Evolutionary conservation across 2,329 filamentous ascomycete species (phyloP).

Genomic region (Paecilomyces dactylethromorphus): DNA sequence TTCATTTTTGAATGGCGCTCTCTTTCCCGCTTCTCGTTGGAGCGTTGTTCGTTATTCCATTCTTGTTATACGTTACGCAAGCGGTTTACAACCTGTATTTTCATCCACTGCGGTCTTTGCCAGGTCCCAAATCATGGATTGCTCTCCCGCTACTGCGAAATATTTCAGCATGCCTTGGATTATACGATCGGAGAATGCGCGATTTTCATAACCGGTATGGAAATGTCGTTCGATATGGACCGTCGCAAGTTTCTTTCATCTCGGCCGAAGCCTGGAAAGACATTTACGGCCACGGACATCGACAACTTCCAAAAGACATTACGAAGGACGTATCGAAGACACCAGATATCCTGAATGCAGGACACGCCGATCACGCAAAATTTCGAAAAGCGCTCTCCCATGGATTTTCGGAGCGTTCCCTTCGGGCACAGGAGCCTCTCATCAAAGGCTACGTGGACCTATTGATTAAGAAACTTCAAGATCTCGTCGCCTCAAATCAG

Average conservation of each 20-base stretch:
- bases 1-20: no score
- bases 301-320: constrained; percentile 19
- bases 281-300: constrained; percentile 16
- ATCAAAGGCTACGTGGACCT: constrained; percentile 25
- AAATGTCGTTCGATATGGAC: no score
- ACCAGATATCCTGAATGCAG: no score
- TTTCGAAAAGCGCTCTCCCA: constrained; percentile 22
- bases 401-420: constrained; percentile 34
- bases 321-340: no score
- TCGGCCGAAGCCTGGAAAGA: constrained; percentile 18
- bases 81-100: constrained; percentile 27
- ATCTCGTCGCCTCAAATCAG: constrained; percentile 2
- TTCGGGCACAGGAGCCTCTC: constrained; percentile 28
- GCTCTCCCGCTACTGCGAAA: constrained; percentile 14
- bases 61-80: no score
- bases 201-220: no score
- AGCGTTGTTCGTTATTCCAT: no score
- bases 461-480: constrained; percentile 20
- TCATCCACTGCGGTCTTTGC: constrained; percentile 21
- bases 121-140: constrained; percentile 17
- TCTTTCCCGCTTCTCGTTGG: no score
- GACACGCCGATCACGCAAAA: constrained; percentile 15
- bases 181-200: no score
- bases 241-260: no score
- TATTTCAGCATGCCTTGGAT: no score